phyloP scores from a whole-genome alignment of 169 alveolate species.

The Pseudocohnilembus persalinus region DNA sequence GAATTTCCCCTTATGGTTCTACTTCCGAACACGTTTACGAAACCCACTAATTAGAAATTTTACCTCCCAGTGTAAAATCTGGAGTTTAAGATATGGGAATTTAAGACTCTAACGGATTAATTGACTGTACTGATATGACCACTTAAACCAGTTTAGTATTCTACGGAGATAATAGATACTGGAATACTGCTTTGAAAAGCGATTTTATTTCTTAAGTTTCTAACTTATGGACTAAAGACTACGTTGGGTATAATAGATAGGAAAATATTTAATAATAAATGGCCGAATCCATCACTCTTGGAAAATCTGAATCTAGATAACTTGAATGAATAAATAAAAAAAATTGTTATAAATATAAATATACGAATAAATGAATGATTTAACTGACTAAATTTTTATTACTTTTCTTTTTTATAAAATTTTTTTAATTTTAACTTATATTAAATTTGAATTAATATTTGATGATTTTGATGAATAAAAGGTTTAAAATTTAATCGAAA shows the following conservation, averaged over 20 bases:
- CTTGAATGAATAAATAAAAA: too few species aligned
- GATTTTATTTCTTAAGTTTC: slow-evolving; percentile 52
- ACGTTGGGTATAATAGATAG: slow-evolving; percentile 41
- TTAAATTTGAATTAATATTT: too few species aligned
- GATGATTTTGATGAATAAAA: too few species aligned
- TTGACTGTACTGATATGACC: slow-evolving; percentile 49
- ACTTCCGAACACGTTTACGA: slow-evolving; percentile 63
- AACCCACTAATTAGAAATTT: slow-evolving; percentile 59
- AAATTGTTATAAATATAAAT: too few species aligned
- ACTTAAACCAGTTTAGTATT: slow-evolving; percentile 46
- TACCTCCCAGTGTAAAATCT: slow-evolving; percentile 54
- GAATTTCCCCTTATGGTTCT: slow-evolving; percentile 53
- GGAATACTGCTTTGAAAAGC: slow-evolving; percentile 59
- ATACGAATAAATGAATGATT: too few species aligned
- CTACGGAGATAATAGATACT: slow-evolving; percentile 56
- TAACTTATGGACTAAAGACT: slow-evolving; percentile 48
- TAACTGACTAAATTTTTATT: too few species aligned
- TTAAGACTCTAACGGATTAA: slow-evolving; percentile 55
- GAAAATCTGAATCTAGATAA: too few species aligned
- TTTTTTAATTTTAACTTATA: too few species aligned
- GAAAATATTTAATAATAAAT: background rate
- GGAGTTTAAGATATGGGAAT: slow-evolving; percentile 47
- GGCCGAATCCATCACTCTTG: background rate
- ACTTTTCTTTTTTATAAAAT: too few species aligned
- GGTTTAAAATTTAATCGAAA: too few species aligned